phyloP scores from a whole-genome alignment of 2,329 filamentous ascomycete species.

The Pseudocercospora pini-densiflorae region DNA sequence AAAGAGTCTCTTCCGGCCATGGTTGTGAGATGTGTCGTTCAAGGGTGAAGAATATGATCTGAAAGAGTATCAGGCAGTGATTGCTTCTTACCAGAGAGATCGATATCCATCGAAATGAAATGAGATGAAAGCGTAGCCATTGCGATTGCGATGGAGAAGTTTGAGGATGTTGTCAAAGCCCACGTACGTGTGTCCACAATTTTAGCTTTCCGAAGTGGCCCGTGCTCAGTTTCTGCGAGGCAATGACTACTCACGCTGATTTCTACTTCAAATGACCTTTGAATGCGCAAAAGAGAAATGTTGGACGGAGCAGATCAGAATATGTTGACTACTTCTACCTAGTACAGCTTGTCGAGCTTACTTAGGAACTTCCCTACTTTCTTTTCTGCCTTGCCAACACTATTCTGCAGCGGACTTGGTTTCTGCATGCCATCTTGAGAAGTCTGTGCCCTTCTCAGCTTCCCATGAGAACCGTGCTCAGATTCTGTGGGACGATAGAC shows the following conservation, averaged over 20 bases:
- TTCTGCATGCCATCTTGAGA: slow-evolving; percentile 17
- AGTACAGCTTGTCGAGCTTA: slow-evolving; percentile 27
- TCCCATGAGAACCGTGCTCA: slow-evolving; percentile 45
- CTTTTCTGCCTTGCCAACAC: slow-evolving; percentile 22
- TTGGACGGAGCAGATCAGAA: too few species aligned
- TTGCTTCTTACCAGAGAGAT: background rate
- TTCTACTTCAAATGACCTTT: background rate
- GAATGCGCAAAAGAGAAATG: background rate
- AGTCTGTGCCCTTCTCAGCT: slow-evolving; percentile 13
- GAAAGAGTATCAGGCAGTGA: background rate
- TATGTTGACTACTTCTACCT: background rate
- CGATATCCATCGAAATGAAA: background rate
- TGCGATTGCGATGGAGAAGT: background rate
- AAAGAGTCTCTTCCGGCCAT: slow-evolving; percentile 20
- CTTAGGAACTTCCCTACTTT: slow-evolving; percentile 24
- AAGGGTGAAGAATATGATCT: background rate
- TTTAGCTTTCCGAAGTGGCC: background rate
- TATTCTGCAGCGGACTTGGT: slow-evolving; percentile 16
- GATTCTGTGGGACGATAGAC: slow-evolving; percentile 70
- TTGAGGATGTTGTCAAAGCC: background rate
- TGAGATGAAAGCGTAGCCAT: background rate
- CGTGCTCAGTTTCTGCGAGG: background rate
- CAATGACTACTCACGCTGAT: background rate
- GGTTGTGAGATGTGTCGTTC: background rate
- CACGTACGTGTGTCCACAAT: slow-evolving; percentile 1